Conservation (phyloP, 306 rosid species). For the Chamaecrista fasciculata region DNA sequence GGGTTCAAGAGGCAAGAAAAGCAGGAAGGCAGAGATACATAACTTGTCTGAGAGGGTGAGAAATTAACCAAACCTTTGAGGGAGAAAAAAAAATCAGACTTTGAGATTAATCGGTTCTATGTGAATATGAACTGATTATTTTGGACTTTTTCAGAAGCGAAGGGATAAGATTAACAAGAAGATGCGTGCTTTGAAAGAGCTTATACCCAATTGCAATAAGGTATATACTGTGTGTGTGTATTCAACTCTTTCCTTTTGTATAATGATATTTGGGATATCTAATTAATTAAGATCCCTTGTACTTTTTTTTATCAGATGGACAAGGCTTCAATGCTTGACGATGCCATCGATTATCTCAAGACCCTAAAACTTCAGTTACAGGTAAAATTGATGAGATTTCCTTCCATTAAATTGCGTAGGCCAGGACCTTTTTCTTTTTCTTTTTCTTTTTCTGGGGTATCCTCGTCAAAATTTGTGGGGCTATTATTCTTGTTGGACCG, state of each 20-base stretch:
- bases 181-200: conserved; percentile 45
- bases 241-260: neutral
- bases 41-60: conserved; percentile 52
- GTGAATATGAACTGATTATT: neutral
- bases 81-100: neutral
- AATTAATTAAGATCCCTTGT: no score
- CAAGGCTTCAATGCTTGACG: conserved; percentile 56
- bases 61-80: neutral
- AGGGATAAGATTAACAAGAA: conserved; percentile 48
- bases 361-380: conserved; percentile 51
- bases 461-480: no score
- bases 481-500: no score
- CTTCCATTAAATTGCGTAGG: neutral
- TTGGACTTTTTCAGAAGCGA: conserved; percentile 47
- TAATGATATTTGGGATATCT: no score
- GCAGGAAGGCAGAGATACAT: conserved; percentile 29
- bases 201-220: conserved; percentile 60
- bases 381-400: conserved; percentile 28
- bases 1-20: conserved; percentile 35
- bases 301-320: conserved; percentile 34
- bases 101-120: neutral
- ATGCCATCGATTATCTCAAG: conserved; percentile 58
- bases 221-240: conserved; percentile 32
- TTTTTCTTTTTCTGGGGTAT: no score
- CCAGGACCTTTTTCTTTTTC: no score